phyloP scores from a whole-genome alignment of 805 yeast genomes.

The Metahyphopichia silvanorum region DNA sequence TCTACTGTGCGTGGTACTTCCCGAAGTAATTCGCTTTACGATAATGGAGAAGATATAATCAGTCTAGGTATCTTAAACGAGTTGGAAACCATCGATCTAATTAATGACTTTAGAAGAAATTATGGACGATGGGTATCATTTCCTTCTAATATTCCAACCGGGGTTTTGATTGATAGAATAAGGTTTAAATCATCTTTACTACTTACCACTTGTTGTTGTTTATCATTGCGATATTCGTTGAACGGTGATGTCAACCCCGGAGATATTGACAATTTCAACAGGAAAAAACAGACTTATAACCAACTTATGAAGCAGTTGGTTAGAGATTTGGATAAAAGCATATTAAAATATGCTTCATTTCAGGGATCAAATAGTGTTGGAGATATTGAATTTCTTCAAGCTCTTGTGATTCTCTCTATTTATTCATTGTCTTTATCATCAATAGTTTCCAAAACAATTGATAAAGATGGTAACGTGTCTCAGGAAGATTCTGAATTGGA shows the following conservation, averaged over 20 bases:
- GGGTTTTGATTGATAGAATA: slow-evolving; percentile 46
- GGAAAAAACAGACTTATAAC: slow-evolving; percentile 35
- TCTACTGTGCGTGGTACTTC: slow-evolving; percentile 5
- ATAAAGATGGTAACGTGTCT: too few species aligned
- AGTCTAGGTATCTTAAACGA: slow-evolving; percentile 46
- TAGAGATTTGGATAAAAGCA: slow-evolving; percentile 44
- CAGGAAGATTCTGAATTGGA: slow-evolving; percentile 17
- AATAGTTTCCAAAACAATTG: slow-evolving; percentile 17
- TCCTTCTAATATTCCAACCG: slow-evolving; percentile 51
- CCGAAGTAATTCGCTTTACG: slow-evolving; percentile 10
- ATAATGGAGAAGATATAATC: slow-evolving; percentile 44
- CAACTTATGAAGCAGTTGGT: slow-evolving; percentile 45
- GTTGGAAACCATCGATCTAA: slow-evolving; percentile 46
- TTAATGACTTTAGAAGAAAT: slow-evolving; percentile 59
- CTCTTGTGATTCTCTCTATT: slow-evolving; percentile 60
- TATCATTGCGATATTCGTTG: slow-evolving; percentile 52
- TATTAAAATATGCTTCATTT: slow-evolving; percentile 30
- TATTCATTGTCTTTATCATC: slow-evolving; percentile 62
- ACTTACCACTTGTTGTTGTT: slow-evolving; percentile 63
- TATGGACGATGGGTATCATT: slow-evolving; percentile 79
- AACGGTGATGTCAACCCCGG: slow-evolving; percentile 20
- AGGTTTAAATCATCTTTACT: slow-evolving; percentile 55
- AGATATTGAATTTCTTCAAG: slow-evolving; percentile 61
- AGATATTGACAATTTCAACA: slow-evolving; percentile 16
- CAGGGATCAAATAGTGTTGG: slow-evolving; percentile 19